A percentile compares a stretch with the other conserved stretches of the same genome.
Evolutionary conservation across 2,329 filamentous ascomycete species (phyloP).

Genomic region (Fusarium sp.): DNA sequence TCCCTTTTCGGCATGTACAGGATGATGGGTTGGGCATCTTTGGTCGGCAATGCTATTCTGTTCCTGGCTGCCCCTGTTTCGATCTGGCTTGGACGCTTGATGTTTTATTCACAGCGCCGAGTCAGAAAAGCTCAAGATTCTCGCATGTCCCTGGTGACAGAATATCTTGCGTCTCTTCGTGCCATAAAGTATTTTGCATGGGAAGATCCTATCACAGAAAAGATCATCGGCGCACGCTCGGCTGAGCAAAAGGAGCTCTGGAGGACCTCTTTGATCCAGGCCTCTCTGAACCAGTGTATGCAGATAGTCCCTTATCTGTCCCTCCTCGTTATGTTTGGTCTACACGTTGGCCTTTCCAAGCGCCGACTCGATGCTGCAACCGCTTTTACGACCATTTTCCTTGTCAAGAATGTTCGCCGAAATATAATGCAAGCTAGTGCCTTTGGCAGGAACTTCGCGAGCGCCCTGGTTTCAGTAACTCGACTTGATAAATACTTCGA

Average conservation of each 20-base stretch:
- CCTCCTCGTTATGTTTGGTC: slow-evolving; percentile 64
- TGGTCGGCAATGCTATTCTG: slow-evolving; percentile 63
- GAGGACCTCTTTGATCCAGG: slow-evolving; percentile 61
- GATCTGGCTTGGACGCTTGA: slow-evolving; percentile 59
- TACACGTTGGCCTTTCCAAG: slow-evolving; percentile 61
- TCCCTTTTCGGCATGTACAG: slow-evolving; percentile 64
- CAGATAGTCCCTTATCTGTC: slow-evolving; percentile 64
- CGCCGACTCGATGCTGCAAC: slow-evolving; percentile 64
- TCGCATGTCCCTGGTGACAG: slow-evolving; percentile 67
- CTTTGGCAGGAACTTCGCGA: slow-evolving; percentile 52
- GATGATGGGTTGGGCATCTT: slow-evolving; percentile 66
- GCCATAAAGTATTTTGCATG: slow-evolving; percentile 71
- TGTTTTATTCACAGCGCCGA: slow-evolving; percentile 62
- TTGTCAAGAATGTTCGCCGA: slow-evolving; percentile 64
- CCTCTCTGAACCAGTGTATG: slow-evolving; percentile 59
- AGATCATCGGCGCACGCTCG: slow-evolving; percentile 60
- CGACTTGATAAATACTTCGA: slow-evolving; percentile 66
- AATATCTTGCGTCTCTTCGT: slow-evolving; percentile 67
- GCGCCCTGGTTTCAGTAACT: slow-evolving; percentile 57
- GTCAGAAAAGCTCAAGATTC: slow-evolving; percentile 66
- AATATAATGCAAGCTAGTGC: slow-evolving; percentile 63
- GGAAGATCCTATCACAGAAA: slow-evolving; percentile 65
- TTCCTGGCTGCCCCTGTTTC: slow-evolving; percentile 62
- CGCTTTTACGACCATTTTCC: slow-evolving; percentile 66
- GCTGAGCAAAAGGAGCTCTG: slow-evolving; percentile 66